Conservation (phyloP, 1,139 yeast species). For the Blastobotrys arbuscula region DNA sequence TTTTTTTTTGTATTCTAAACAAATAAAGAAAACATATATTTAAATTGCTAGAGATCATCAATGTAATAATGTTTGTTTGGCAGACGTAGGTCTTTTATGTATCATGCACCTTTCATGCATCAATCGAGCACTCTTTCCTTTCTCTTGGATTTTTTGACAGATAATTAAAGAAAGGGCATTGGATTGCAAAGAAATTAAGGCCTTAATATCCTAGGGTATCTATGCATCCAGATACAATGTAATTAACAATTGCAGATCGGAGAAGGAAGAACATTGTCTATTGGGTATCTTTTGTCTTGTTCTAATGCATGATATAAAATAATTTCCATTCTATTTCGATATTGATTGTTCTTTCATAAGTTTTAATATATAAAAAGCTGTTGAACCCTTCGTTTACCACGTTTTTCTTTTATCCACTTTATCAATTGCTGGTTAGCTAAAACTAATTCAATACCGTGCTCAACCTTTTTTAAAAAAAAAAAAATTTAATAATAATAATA, state of each 20-base stretch:
- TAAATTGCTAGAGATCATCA: too few species aligned
- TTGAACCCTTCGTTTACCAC: too few species aligned
- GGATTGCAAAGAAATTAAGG: neutral
- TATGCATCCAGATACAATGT: too few species aligned
- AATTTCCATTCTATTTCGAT: too few species aligned
- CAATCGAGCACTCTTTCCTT: neutral
- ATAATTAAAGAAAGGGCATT: neutral
- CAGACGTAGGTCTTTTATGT: neutral
- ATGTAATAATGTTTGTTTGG: neutral
- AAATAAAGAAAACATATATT: neutral
- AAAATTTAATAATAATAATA: too few species aligned
- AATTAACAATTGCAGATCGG: too few species aligned
- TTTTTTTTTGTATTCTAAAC: neutral
- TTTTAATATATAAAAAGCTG: too few species aligned
- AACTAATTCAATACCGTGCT: neutral
- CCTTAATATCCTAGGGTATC: neutral
- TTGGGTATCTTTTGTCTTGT: neutral
- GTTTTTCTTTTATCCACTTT: too few species aligned
- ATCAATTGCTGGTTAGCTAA: too few species aligned
- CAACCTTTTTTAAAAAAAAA: neutral
- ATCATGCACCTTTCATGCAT: neutral
- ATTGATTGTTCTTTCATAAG: neutral
- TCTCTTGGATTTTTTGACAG: neutral
- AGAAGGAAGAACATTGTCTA: too few species aligned
- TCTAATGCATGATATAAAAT: neutral